Evolutionary conservation across 352 stramenopile genomes (phyloP).

Genomic region (Saprolegnia parasitica): DNA sequence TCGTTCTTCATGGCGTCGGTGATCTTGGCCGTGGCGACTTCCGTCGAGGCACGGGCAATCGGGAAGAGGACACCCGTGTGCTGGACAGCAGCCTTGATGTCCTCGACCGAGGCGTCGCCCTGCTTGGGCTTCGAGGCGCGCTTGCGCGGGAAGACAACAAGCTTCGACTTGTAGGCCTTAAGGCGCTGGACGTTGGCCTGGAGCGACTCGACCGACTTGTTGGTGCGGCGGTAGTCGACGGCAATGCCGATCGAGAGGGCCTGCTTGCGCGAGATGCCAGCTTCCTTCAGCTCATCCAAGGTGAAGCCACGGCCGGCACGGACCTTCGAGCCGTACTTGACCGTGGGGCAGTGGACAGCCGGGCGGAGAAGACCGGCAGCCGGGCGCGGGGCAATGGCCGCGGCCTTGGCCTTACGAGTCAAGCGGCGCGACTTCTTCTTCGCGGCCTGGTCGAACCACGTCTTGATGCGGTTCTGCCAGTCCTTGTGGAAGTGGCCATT

Average conservation of each 20-base stretch:
- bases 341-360: conserved; percentile 96
- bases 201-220: conserved; percentile 96
- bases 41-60: conserved; percentile 66
- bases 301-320: conserved; percentile 98
- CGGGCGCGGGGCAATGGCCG: conserved; percentile 95
- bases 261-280: conserved; percentile 93
- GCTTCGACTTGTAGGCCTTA: conserved; percentile 98
- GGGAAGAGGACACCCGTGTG: conserved; percentile 74
- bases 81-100: conserved; percentile 91
- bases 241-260: conserved; percentile 97
- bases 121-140: conserved; percentile 93
- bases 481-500: conserved; percentile 99
- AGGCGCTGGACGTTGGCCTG: conserved; percentile 97
- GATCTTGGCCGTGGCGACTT: conserved; percentile 75
- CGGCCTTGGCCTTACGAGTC: conserved; percentile 95
- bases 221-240: conserved; percentile 97
- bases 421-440: conserved; percentile 97
- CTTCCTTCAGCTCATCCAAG: conserved; percentile 97
- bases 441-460: conserved; percentile 94
- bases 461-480: conserved; percentile 96
- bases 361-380: conserved; percentile 94
- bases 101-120: conserved; percentile 86
- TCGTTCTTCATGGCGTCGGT: conserved; percentile 85
- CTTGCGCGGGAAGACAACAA: conserved; percentile 98
- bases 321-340: conserved; percentile 98